Percentiles rank a stretch among this genome's conserved stretches.
Conservation (phyloP, 495 filamentous ascomycete genomes). For the Penicillium verhagenii region DNA sequence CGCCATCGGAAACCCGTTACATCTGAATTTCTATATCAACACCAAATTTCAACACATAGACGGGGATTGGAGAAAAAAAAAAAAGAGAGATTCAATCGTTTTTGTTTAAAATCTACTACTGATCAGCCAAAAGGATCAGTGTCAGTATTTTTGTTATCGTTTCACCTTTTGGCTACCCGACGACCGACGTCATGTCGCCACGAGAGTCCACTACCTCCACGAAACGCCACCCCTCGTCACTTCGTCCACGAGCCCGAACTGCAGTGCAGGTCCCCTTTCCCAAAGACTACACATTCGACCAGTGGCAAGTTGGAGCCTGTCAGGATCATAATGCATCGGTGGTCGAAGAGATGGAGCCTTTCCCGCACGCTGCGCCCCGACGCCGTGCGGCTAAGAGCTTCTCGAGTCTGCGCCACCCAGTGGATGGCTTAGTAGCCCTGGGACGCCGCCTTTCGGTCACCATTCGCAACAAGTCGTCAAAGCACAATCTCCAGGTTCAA, state of each 20-base stretch:
- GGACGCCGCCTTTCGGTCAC: conserved; percentile 47
- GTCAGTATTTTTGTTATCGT: background rate
- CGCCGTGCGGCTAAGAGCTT: conserved; percentile 46
- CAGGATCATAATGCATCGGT: conserved; percentile 28
- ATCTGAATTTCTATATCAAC: background rate
- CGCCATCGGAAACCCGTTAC: conserved; percentile 1
- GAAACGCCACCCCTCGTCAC: conserved; percentile 39
- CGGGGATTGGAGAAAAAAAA: conserved; percentile 1
- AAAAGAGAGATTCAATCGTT: background rate
- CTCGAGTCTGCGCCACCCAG: conserved; percentile 44
- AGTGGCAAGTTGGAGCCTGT: conserved; percentile 31
- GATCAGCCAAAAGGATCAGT: background rate
- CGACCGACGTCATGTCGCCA: conserved; percentile 34
- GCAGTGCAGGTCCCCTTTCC: conserved; percentile 23
- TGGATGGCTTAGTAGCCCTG: conserved; percentile 45
- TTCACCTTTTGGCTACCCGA: background rate
- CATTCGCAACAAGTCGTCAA: conserved; percentile 42
- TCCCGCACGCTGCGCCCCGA: conserved; percentile 34
- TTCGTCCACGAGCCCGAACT: conserved; percentile 38
- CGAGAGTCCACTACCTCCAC: conserved; percentile 30
- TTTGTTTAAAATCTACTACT: background rate
- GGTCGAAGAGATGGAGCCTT: conserved; percentile 39
- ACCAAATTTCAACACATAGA: background rate
- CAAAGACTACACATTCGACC: conserved; percentile 20
- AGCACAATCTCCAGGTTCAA: conserved; percentile 24